Percentiles rank a stretch among this genome's conserved stretches.
These are phyloP conservation scores for Phialophora verrucosa DNA, from an alignment of 2,329 filamentous ascomycete genomes.

Conservation along the genomic window DNA sequence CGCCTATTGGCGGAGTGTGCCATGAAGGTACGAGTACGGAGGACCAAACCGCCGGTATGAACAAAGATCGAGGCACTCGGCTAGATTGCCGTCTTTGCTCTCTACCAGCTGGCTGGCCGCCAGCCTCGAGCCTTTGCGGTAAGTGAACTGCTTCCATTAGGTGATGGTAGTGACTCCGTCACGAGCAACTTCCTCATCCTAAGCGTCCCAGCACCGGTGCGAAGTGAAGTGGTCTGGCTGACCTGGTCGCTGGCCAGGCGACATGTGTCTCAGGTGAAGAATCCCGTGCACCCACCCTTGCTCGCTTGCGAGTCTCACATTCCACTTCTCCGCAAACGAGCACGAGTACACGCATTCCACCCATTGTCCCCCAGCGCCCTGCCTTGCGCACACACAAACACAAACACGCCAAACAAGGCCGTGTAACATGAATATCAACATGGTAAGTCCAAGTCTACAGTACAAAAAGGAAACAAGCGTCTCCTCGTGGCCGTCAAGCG, in stretches of 20 bases:
- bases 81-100: no score
- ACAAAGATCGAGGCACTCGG: no score
- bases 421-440: not conserved
- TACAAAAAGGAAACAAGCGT: not conserved
- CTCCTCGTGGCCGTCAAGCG: not conserved
- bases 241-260: not conserved
- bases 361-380: not conserved
- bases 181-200: not conserved
- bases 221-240: not conserved
- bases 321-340: not conserved
- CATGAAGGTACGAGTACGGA: not conserved
- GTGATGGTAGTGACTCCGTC: not conserved
- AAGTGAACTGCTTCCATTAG: not conserved
- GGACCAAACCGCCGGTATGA: not conserved
- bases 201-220: not conserved
- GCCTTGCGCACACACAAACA: not conserved
- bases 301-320: not conserved
- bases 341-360: not conserved
- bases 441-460: not conserved
- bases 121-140: not conserved
- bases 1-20: constrained; percentile 1
- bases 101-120: no score
- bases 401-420: not conserved
- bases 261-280: not conserved
- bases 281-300: not conserved